Base-by-base conservation (phyloP, 352 stramenopile species). In the Phytopythium boreale region DNA sequence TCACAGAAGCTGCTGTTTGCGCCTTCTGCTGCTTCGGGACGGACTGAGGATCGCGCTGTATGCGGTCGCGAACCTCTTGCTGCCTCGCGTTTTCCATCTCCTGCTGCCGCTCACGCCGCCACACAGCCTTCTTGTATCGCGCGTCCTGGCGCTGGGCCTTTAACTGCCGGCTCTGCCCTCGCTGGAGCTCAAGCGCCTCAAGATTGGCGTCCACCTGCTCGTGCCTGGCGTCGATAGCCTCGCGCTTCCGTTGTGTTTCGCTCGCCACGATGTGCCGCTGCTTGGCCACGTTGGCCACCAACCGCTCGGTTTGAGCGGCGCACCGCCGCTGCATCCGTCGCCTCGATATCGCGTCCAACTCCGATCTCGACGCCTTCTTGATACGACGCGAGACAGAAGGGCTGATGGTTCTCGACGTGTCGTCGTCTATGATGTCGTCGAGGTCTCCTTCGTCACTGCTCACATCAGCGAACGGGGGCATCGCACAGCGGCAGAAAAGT, bases 311-410 rank as follows among this genome's bases (percentile, higher is more conserved):
- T 14, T 75, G 63, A 1, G 56, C 44, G 15, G 72, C 37, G 4
- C 76, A 81, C 20, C 72, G 59, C 46, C 78, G 77, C 39, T 84
- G 67, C 11, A 64, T 71, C 12, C 80, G 74, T 29, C 29, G 17
- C 51, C 29, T 58, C 4, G 51, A 58, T 29, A 41, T 26, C 6
- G 4, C 10, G 29, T 58, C 51, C 51, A 58, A 15, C 17, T 39
- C 51, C 6, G 29, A 34, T 27, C 27, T 22, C 10, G 51, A 58
- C 19, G 36, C 36, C 27, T 22, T 24, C 19, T 27, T 44, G 14
- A 58, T 27, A 2, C 11, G 17, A 9, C 51, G 51, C 3, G 44
- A 12, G 20, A 44, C 12, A 3, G 29, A 39, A 43, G 27, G 4
- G 3, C 29, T 22, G 17, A 14, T 34, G 15, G 14, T 2, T 22